These are phyloP conservation scores for Carex myosuroides DNA, from an alignment of 176 grass and related monocot species.

Conservation along the genomic window DNA sequence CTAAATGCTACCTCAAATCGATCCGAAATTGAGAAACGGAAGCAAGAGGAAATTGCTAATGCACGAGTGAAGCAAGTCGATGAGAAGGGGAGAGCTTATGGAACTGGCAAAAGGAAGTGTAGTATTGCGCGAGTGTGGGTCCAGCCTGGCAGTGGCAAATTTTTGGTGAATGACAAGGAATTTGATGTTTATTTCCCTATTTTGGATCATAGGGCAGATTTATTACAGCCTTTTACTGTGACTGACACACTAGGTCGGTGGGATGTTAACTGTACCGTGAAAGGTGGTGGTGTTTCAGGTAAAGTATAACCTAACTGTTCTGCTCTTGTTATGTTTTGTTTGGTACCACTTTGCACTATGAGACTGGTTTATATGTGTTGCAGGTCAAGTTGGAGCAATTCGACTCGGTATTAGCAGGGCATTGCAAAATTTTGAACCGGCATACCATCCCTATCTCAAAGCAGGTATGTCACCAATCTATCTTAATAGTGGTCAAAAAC, in stretches of 20 bases:
- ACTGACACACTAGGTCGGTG: slow-evolving; percentile 70
- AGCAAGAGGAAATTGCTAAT: slow-evolving; percentile 71
- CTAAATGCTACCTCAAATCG: slow-evolving; percentile 63
- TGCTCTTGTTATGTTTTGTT: background rate
- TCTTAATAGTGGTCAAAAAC: background rate
- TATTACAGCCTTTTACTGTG: slow-evolving; percentile 81
- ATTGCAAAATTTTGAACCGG: slow-evolving; percentile 92
- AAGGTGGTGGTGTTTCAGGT: slow-evolving; percentile 95
- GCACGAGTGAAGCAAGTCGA: slow-evolving; percentile 71
- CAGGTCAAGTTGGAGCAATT: slow-evolving; percentile 93
- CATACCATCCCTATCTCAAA: slow-evolving; percentile 76
- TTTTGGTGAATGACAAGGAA: slow-evolving; percentile 84
- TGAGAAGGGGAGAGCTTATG: slow-evolving; percentile 96
- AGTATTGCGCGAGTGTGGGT: slow-evolving; percentile 86
- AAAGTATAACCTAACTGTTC: background rate
- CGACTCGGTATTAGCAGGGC: slow-evolving; percentile 90
- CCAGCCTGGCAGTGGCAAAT: slow-evolving; percentile 75
- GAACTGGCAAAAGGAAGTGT: slow-evolving; percentile 90
- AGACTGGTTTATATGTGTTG: background rate
- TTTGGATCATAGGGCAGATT: slow-evolving; percentile 81
- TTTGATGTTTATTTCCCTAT: slow-evolving; percentile 93
- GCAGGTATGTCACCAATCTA: slow-evolving; percentile 45
- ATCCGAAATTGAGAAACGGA: slow-evolving; percentile 56
- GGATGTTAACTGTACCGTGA: slow-evolving; percentile 73
- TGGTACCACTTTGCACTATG: background rate